Conservation (phyloP, 495 filamentous ascomycete genomes). For the Aspergillus haitiensis region DNA sequence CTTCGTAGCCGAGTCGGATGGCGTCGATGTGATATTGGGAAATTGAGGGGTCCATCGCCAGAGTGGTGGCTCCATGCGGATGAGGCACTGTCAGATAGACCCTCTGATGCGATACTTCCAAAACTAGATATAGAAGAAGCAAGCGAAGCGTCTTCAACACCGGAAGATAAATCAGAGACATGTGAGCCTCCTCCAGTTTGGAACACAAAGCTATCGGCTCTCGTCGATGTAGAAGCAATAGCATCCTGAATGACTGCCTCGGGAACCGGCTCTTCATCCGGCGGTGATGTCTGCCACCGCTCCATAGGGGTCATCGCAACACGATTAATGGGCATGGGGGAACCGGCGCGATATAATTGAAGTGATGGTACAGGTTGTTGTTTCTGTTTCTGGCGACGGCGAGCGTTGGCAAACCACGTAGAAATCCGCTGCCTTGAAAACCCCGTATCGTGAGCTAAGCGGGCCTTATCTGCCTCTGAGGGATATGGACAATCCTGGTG, state of each 20-base stretch:
- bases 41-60: slow-evolving; percentile 27
- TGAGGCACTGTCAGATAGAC: slow-evolving; percentile 37
- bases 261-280: slow-evolving; percentile 60
- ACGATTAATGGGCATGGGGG: slow-evolving; percentile 41
- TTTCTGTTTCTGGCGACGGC: slow-evolving; percentile 50
- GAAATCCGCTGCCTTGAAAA: slow-evolving; percentile 39
- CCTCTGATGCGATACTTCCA: slow-evolving; percentile 33
- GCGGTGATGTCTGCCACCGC: slow-evolving; percentile 77
- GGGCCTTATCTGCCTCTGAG: slow-evolving; percentile 34
- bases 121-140: slow-evolving; percentile 28
- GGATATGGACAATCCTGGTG: slow-evolving; percentile 50
- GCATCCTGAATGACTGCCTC: slow-evolving; percentile 38
- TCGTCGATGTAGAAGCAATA: slow-evolving; percentile 36
- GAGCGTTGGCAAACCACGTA: slow-evolving; percentile 48
- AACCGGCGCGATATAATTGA: slow-evolving; percentile 30
- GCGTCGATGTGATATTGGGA: slow-evolving; percentile 15
- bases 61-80: slow-evolving; percentile 51
- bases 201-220: background rate
- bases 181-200: background rate
- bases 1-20: slow-evolving; percentile 24
- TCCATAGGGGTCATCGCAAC: slow-evolving; percentile 65
- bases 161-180: slow-evolving; percentile 6
- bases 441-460: slow-evolving; percentile 35
- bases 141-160: slow-evolving; percentile 4
- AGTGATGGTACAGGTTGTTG: slow-evolving; percentile 49